phyloP scores from a whole-genome alignment of 495 filamentous ascomycete species.

The Bacidia rubella region DNA sequence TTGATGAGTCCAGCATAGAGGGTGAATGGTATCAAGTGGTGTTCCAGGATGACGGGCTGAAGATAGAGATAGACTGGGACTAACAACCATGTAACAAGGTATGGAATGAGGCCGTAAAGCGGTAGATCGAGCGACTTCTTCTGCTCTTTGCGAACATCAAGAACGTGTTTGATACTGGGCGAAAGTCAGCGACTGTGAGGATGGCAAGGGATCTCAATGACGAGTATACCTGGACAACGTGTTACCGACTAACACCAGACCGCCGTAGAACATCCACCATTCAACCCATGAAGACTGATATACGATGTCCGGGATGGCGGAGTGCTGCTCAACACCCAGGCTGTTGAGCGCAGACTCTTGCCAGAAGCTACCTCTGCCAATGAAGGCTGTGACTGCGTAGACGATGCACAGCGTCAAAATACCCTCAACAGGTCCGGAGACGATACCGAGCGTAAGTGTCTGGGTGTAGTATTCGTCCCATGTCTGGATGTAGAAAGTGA shows the following conservation, averaged over 20 bases:
- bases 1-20: constrained; percentile 80
- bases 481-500: constrained; percentile 96
- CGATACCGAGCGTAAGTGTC: constrained; percentile 77
- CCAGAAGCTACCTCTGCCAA: constrained; percentile 88
- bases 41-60: constrained; percentile 65
- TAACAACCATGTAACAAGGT: constrained; percentile 59
- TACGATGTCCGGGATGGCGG: constrained; percentile 50
- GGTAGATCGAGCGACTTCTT: constrained; percentile 57
- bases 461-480: constrained; percentile 99
- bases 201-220: background rate
- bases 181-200: background rate
- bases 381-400: constrained; percentile 71
- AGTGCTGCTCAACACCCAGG: constrained; percentile 50
- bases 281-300: constrained; percentile 75
- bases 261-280: constrained; percentile 90
- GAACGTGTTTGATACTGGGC: constrained; percentile 63
- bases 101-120: constrained; percentile 68
- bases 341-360: constrained; percentile 63
- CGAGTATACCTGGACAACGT: constrained; percentile 42
- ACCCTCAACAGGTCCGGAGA: constrained; percentile 93
- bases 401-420: constrained; percentile 72
- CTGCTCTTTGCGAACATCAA: constrained; percentile 58
- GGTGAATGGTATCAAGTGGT: constrained; percentile 75
- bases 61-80: constrained; percentile 67
- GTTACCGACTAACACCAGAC: constrained; percentile 70